These are phyloP conservation scores for Chrysoporthe cubensis DNA, from an alignment of 2,329 filamentous ascomycete genomes.

Conservation along the genomic window DNA sequence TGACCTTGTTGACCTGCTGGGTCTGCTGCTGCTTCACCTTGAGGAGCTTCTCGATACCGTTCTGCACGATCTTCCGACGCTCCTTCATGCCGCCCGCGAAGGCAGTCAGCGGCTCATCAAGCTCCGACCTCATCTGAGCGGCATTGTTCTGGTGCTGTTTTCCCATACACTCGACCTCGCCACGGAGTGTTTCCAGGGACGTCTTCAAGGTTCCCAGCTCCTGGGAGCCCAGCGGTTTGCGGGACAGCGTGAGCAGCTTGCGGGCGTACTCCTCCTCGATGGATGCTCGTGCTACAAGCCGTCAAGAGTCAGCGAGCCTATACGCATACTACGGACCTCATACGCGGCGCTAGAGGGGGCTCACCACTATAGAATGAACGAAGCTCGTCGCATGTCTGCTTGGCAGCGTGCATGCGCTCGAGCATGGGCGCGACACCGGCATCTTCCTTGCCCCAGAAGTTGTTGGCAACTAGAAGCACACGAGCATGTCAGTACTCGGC, in stretches of 20 bases:
- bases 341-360: constrained; percentile 6
- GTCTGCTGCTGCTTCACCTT: constrained; percentile 95
- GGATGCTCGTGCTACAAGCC: constrained; percentile 72
- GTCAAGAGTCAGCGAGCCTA: not conserved
- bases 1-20: constrained; percentile 84
- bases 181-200: constrained; percentile 85
- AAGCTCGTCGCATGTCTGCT: constrained; percentile 92
- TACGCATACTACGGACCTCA: not conserved
- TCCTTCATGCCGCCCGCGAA: constrained; percentile 97
- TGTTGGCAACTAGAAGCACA: constrained; percentile 80
- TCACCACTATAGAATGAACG: constrained; percentile 85
- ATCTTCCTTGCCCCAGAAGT: constrained; percentile 99
- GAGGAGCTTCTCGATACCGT: constrained; percentile 88
- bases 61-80: constrained; percentile 92
- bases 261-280: constrained; percentile 97
- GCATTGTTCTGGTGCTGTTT: constrained; percentile 93
- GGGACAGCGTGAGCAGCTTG: constrained; percentile 82
- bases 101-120: constrained; percentile 89
- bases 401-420: constrained; percentile 92
- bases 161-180: constrained; percentile 89
- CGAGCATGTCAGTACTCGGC: constrained; percentile 15
- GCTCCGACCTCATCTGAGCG: constrained; percentile 90
- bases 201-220: constrained; percentile 82
- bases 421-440: constrained; percentile 90
- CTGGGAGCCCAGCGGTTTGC: constrained; percentile 86